A percentile compares a stretch with the other conserved stretches of the same genome.
phyloP scores from a whole-genome alignment of 1,139 yeast species.

The Zygoascus sp. region DNA sequence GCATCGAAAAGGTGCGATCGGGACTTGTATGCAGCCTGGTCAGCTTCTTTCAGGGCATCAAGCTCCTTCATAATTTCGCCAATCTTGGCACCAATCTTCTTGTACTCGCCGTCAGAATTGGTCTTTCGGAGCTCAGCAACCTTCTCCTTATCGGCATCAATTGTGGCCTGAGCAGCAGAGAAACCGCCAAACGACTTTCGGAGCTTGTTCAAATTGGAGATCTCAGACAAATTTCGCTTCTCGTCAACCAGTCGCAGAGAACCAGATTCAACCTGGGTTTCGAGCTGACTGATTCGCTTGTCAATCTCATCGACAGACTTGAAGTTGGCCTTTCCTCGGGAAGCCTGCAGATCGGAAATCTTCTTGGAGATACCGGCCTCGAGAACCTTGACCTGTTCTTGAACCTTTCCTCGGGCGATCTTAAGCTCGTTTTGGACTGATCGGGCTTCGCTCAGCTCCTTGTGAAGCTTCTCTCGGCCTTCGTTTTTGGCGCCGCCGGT shows the following conservation, averaged over 20 bases:
- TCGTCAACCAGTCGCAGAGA: slow-evolving; percentile 86
- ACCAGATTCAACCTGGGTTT: slow-evolving; percentile 74
- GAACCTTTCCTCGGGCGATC: slow-evolving; percentile 60
- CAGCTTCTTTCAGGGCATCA: slow-evolving; percentile 54
- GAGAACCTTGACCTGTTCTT: slow-evolving; percentile 66
- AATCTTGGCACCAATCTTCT: slow-evolving; percentile 50
- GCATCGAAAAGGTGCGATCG: slow-evolving; percentile 59
- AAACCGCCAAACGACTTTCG: slow-evolving; percentile 73
- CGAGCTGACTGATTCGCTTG: slow-evolving; percentile 63
- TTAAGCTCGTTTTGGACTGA: slow-evolving; percentile 68
- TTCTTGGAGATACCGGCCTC: slow-evolving; percentile 75
- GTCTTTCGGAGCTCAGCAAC: slow-evolving; percentile 70
- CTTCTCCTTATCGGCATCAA: slow-evolving; percentile 76
- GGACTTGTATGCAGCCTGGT: slow-evolving; percentile 63
- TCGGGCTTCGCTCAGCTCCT: slow-evolving; percentile 59
- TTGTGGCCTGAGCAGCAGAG: slow-evolving; percentile 69
- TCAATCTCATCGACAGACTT: slow-evolving; percentile 78
- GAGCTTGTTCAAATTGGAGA: slow-evolving; percentile 75
- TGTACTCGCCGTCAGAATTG: slow-evolving; percentile 59
- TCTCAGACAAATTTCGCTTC: slow-evolving; percentile 79
- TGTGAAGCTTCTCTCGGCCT: slow-evolving; percentile 61
- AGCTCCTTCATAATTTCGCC: slow-evolving; percentile 57
- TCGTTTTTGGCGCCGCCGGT: slow-evolving; percentile 36
- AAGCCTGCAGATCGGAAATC: slow-evolving; percentile 66
- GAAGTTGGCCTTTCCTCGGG: slow-evolving; percentile 64